These are phyloP conservation scores for Austroboletus novae-zelandiae DNA, from an alignment of 1,284 basidiomycete genomes.

Conservation along the genomic window DNA sequence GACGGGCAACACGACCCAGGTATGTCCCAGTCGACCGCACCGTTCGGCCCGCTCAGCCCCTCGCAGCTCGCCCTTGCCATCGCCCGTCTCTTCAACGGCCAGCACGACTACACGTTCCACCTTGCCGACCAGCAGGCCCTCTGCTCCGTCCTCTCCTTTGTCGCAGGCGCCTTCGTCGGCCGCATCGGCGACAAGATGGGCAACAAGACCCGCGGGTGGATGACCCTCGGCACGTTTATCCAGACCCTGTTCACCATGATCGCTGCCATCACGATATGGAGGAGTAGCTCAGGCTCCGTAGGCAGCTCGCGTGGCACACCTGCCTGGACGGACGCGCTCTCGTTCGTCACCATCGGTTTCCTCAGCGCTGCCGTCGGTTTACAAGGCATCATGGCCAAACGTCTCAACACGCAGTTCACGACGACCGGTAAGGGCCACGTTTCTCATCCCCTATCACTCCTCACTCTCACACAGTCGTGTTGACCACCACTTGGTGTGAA, in stretches of 20 bases:
- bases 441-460: background rate
- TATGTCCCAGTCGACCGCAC: constrained; percentile 28
- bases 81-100: constrained; percentile 62
- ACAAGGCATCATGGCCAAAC: constrained; percentile 83
- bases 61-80: constrained; percentile 57
- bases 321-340: constrained; percentile 64
- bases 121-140: constrained; percentile 80
- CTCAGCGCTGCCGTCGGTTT: constrained; percentile 77
- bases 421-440: constrained; percentile 58
- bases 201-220: constrained; percentile 70
- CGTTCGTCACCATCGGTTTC: constrained; percentile 71
- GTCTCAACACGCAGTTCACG: constrained; percentile 70
- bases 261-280: constrained; percentile 65
- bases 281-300: constrained; percentile 55
- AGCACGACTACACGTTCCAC: constrained; percentile 61
- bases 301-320: constrained; percentile 56
- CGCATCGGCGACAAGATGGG: constrained; percentile 73
- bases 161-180: constrained; percentile 69
- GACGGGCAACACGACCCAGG: constrained; percentile 72
- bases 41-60: background rate
- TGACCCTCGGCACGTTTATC: constrained; percentile 66
- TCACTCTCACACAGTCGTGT: constrained; percentile 44
- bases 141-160: constrained; percentile 72
- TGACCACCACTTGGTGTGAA: constrained; percentile 86
- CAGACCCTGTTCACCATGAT: constrained; percentile 76